A percentile compares a stretch with the other conserved stretches of the same genome.
phyloP scores from a whole-genome alignment of 164 flowering plant species.

The Piper longum region DNA sequence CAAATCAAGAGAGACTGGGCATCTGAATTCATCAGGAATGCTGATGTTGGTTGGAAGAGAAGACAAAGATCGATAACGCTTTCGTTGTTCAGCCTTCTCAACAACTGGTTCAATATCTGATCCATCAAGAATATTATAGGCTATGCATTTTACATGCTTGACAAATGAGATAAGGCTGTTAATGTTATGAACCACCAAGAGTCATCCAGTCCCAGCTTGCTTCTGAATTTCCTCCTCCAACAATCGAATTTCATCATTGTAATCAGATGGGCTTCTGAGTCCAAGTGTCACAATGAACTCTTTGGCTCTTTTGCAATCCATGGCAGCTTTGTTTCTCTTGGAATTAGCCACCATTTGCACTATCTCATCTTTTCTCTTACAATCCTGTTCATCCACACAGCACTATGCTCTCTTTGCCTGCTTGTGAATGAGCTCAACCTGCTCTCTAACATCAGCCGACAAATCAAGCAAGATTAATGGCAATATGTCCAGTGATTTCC shows the following conservation, averaged over 20 bases:
- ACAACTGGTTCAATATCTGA: slow-evolving; percentile 5
- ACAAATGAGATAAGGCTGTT: slow-evolving; percentile 53
- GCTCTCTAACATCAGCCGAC: slow-evolving; percentile 44
- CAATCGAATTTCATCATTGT: slow-evolving; percentile 35
- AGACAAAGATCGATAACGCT: slow-evolving; percentile 18
- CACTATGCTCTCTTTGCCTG: slow-evolving; percentile 37
- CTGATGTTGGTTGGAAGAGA: slow-evolving; percentile 15
- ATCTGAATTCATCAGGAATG: slow-evolving; percentile 58
- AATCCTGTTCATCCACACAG: slow-evolving; percentile 29
- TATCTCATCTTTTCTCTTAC: slow-evolving; percentile 39
- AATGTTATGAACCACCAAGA: slow-evolving; percentile 47
- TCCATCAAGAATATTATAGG: slow-evolving; percentile 13
- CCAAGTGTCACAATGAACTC: slow-evolving; percentile 34
- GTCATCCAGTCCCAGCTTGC: slow-evolving; percentile 72
- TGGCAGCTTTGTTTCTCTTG: slow-evolving; percentile 17
- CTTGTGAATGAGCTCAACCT: slow-evolving; percentile 60
- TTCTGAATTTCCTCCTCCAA: slow-evolving; percentile 47
- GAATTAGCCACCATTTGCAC: slow-evolving; percentile 31
- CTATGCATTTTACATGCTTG: slow-evolving; percentile 28
- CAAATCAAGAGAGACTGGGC: slow-evolving; percentile 77
- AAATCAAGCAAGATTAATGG: slow-evolving; percentile 48
- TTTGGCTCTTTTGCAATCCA: slow-evolving; percentile 22
- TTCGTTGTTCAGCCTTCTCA: slow-evolving; percentile 7
- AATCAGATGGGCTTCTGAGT: slow-evolving; percentile 25
- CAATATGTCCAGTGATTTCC: slow-evolving; percentile 47